Base-by-base conservation (phyloP, 2,329 filamentous ascomycete genomes). In the Rutstroemia sp. region DNA sequence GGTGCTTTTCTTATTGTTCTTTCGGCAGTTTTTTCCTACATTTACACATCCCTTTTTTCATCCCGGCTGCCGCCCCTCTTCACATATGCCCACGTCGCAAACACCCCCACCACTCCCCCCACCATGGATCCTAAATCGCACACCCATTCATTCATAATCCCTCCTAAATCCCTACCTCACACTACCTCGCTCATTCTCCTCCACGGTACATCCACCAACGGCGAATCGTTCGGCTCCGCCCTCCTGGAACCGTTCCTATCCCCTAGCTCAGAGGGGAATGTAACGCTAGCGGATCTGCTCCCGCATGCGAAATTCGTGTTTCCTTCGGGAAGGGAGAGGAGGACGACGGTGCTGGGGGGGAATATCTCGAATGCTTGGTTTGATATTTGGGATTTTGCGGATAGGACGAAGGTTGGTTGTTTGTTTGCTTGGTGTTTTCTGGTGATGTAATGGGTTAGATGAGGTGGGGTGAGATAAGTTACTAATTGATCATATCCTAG, bases 201-300 rank as follows among this genome's bases (percentile, higher is more conserved):
- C n/a, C 73, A 75, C 50, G 73, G 73, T 17, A 70, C 70, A 37
- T 73, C 72, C 27, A 69, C 66, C 38, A 67, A 65, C 19, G 69
- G 69, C 17, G 57, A 65, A 4, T 60, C 62, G 14, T 73, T 76
- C 44, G 71, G 71, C 4, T 50, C 57, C 21, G 64, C 67, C 3
- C 60, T 76, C 16, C 63, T 74, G 30, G 54, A 54, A 5, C 61
- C 64, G 12, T 51, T 51, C n/a, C 51, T 55, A 23, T 60, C 59
- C 7, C 57, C 57, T 65, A 21, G 56, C 56, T 38, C 45, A 48
- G 27, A 50, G 42, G 57, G 60, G 63, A 60, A 53, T 64, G 67
- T 38, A 70, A 65, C 69, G 66, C 73, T 5, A 71, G 72, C 37
- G 21, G 6, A 30, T 48, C 34, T 51, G 27, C 34, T 49, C 4